Percentiles rank a stretch among this genome's conserved stretches.
These are phyloP conservation scores for Didymella glomerata DNA, from an alignment of 2,329 filamentous ascomycete genomes.

Conservation along the genomic window DNA sequence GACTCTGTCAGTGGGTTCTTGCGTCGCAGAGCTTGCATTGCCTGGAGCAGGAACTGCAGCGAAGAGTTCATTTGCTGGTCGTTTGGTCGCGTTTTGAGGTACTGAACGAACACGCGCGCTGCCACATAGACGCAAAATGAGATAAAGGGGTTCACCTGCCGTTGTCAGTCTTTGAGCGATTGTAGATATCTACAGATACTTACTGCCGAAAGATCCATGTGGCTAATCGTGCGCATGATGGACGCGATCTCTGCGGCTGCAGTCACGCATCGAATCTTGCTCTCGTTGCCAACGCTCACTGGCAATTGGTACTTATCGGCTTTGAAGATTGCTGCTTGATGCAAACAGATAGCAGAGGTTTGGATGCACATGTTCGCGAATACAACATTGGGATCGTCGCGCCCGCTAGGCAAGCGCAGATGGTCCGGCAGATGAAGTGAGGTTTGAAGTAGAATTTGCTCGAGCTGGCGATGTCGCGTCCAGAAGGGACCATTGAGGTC, in stretches of 20 bases:
- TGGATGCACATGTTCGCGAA: slow-evolving; percentile 98
- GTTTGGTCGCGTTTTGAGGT: slow-evolving; percentile 90
- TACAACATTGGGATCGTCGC: slow-evolving; percentile 82
- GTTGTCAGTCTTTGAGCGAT: slow-evolving; percentile 26
- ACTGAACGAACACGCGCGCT: slow-evolving; percentile 93
- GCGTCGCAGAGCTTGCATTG: slow-evolving; percentile 87
- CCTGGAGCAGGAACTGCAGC: slow-evolving; percentile 86
- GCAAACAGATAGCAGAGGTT: slow-evolving; percentile 95
- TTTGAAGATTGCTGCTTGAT: slow-evolving; percentile 98
- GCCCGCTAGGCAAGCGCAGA: slow-evolving; percentile 78
- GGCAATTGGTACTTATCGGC: slow-evolving; percentile 87
- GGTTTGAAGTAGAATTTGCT: slow-evolving; percentile 89
- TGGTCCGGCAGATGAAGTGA: slow-evolving; percentile 81
- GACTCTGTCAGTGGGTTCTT: slow-evolving; percentile 93
- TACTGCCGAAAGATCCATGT: slow-evolving; percentile 84
- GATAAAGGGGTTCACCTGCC: slow-evolving; percentile 91
- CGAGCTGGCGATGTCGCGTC: slow-evolving; percentile 89
- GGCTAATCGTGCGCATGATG: slow-evolving; percentile 94
- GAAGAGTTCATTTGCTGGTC: slow-evolving; percentile 81
- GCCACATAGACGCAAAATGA: slow-evolving; percentile 97
- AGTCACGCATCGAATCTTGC: slow-evolving; percentile 90
- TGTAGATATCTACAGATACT: slow-evolving; percentile 45
- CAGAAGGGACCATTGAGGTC: slow-evolving; percentile 95
- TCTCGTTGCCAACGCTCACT: slow-evolving; percentile 80
- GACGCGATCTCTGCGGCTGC: slow-evolving; percentile 92